These are phyloP conservation scores for Acmispon strigosus DNA, from an alignment of 306 rosid genomes.

Conservation along the genomic window DNA sequence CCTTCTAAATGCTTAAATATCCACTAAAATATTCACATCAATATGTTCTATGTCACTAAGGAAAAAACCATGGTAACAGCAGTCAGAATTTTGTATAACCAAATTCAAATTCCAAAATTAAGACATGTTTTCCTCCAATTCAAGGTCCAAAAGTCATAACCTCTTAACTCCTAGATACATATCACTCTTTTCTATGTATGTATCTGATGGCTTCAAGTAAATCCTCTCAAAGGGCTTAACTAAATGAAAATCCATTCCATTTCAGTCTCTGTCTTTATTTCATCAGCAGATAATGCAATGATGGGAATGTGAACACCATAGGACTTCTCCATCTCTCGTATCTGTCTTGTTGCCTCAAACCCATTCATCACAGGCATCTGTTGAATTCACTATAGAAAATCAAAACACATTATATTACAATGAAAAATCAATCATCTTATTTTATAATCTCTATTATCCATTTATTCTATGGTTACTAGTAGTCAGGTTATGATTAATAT, in stretches of 20 bases:
- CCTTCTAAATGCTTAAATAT: no score
- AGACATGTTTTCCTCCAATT: neutral
- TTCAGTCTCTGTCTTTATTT: slow-evolving; percentile 33
- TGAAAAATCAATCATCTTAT: no score
- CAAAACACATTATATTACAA: no score
- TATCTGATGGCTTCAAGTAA: slow-evolving; percentile 38
- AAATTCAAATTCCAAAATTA: neutral
- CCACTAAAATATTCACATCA: no score
- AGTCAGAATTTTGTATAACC: neutral
- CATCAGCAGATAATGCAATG: slow-evolving; percentile 52
- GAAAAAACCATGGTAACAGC: neutral
- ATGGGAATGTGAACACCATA: slow-evolving; percentile 46
- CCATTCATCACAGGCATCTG: slow-evolving; percentile 71
- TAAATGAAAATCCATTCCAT: slow-evolving; percentile 41
- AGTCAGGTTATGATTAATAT: no score
- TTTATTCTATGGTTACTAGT: no score
- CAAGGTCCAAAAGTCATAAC: neutral
- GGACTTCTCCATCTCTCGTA: slow-evolving; percentile 47
- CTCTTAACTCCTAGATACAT: neutral
- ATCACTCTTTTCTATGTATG: slow-evolving; percentile 12
- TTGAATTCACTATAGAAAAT: neutral
- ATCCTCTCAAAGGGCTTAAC: slow-evolving; percentile 36
- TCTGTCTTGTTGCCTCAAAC: slow-evolving; percentile 46
- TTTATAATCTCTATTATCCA: no score
- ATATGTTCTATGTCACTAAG: no score